A percentile compares a stretch with the other conserved stretches of the same genome.
These are phyloP conservation scores for Geotrichum siamense DNA, from an alignment of 1,139 yeast genomes.

Conservation along the genomic window DNA sequence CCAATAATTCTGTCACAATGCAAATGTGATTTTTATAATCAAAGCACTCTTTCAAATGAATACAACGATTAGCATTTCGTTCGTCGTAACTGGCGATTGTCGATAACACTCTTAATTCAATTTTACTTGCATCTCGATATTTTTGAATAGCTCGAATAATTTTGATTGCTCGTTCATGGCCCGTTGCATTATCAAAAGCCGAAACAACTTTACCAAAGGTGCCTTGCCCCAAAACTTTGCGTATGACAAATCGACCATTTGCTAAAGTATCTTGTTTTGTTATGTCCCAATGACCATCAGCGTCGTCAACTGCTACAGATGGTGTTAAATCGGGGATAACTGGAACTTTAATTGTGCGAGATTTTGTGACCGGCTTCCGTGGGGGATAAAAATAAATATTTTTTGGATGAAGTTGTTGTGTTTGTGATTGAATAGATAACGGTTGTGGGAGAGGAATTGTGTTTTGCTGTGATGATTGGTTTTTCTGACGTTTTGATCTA, in stretches of 20 bases:
- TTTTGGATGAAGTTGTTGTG: neutral
- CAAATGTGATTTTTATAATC: conserved; percentile 93
- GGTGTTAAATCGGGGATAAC: conserved; percentile 1
- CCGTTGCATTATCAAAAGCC: conserved; percentile 42
- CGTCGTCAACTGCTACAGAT: conserved; percentile 6
- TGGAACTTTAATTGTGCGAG: conserved; percentile 9
- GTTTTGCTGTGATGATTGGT: neutral
- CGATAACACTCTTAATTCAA: conserved; percentile 62
- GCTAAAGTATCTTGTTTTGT: conserved; percentile 20
- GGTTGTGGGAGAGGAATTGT: no score
- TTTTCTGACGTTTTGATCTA: neutral
- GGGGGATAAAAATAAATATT: neutral
- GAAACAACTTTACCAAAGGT: conserved; percentile 91
- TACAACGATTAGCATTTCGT: conserved; percentile 49
- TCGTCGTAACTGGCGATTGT: conserved; percentile 66
- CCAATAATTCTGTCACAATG: conserved; percentile 80
- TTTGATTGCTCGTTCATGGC: conserved; percentile 77
- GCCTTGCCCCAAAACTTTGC: conserved; percentile 72
- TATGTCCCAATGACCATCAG: conserved; percentile 10
- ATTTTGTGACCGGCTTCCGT: conserved; percentile 6
- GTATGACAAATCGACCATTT: conserved; percentile 41
- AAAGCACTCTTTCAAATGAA: conserved; percentile 81
- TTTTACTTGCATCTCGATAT: conserved; percentile 41
- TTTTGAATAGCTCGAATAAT: conserved; percentile 53
- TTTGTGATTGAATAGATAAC: no score